These are phyloP conservation scores for Torrubiellomyces zombiae DNA, from an alignment of 2,329 filamentous ascomycete genomes.

Conservation along the genomic window DNA sequence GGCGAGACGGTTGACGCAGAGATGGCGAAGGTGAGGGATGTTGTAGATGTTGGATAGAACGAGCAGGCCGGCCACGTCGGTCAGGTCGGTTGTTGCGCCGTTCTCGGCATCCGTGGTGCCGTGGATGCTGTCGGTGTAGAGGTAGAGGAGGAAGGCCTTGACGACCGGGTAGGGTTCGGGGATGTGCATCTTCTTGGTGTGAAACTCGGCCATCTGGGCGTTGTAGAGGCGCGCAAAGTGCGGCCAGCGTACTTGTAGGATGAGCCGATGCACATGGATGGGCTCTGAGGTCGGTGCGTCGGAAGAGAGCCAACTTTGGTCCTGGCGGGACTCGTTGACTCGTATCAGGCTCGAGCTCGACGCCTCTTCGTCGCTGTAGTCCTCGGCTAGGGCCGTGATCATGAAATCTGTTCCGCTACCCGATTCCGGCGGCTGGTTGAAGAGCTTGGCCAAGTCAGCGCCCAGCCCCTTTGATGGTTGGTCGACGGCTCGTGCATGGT, in stretches of 20 bases:
- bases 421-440: slow-evolving; percentile 69
- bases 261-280: slow-evolving; percentile 90
- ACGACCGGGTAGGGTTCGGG: slow-evolving; percentile 91
- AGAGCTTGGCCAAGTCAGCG: slow-evolving; percentile 68
- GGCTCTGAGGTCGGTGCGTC: slow-evolving; percentile 56
- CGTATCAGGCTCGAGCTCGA: slow-evolving; percentile 33
- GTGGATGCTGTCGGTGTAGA: slow-evolving; percentile 88
- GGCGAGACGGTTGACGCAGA: slow-evolving; percentile 80
- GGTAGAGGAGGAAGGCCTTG: slow-evolving; percentile 84
- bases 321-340: slow-evolving; percentile 22
- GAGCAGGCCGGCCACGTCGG: slow-evolving; percentile 81
- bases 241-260: slow-evolving; percentile 88
- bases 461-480: slow-evolving; percentile 55
- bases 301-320: slow-evolving; percentile 40
- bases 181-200: slow-evolving; percentile 94
- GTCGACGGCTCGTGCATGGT: slow-evolving; percentile 29
- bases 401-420: slow-evolving; percentile 83
- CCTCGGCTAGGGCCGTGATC: slow-evolving; percentile 75
- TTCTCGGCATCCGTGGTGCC: slow-evolving; percentile 33
- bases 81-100: slow-evolving; percentile 59
- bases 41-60: slow-evolving; percentile 98
- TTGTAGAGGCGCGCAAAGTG: slow-evolving; percentile 88
- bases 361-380: slow-evolving; percentile 51
- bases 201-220: slow-evolving; percentile 92
- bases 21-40: slow-evolving; percentile 76